Base-by-base conservation (phyloP, 106 monocot species). In the Platanthera zijinensis region DNA sequence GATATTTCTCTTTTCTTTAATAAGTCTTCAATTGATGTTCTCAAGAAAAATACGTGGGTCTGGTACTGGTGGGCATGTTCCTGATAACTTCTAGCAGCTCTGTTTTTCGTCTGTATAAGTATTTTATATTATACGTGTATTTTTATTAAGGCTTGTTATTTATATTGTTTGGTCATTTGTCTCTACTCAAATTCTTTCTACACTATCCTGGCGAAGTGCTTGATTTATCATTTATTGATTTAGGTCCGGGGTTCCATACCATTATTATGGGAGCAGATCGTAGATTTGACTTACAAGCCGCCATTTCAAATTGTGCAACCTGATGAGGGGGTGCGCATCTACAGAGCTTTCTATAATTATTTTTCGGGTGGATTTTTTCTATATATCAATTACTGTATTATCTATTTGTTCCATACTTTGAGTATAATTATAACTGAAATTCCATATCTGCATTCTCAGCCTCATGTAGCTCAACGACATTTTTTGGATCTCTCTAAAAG, bases 261-360 rank as follows among this genome's bases (percentile, higher is more conserved):
- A 75, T 85, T 99, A 69, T 75, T 99, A 71, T 99, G 99, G 99
- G 94, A 92, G 77, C 99, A 99, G 74, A 94, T 94, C 87, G 99
- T 99, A 57, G 94, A 99, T 84, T 84, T 99, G 81, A 92, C 86
- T 72, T 99, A 99, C 71, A 99, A 99, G 78, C 99, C 99, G 50
- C 73, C 77, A 8, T 94, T 94, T 90, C 84, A 92, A 69, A 84
- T 99, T 84, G 86, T 92, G 66, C 90, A 54, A 82, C 84, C 88
- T 69, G 94, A 99, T 75, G 94, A 94, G 51, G 94, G 88, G 78
- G 99, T 99, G 69, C 7, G 82, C 51, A 17, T 80, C 67, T 75
- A 15, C 56, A 48, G 72, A 69, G 3, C 72, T 13, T 50, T n/a
- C 64, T 22, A 19, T 48, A 57, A 6, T 79, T 81, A 25, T 47